Evolutionary conservation across 2,329 filamentous ascomycete genomes (phyloP).

Genomic region (Clonostachys solani): DNA sequence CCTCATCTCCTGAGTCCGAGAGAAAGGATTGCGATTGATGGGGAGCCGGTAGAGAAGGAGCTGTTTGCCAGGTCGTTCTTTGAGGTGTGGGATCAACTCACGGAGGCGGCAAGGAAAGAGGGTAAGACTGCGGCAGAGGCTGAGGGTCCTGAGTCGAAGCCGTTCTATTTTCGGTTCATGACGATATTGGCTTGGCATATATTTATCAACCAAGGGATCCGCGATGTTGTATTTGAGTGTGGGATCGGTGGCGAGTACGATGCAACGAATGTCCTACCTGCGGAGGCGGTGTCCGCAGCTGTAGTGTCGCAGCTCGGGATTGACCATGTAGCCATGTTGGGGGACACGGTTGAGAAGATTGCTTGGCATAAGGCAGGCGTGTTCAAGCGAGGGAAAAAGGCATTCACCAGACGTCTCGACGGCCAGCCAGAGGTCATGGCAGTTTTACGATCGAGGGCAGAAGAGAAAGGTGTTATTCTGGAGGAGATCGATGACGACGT

Average conservation of each 20-base stretch:
- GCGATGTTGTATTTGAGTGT: constrained; percentile 81
- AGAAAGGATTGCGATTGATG: constrained; percentile 80
- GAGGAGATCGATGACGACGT: constrained; percentile 33
- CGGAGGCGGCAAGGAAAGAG: constrained; percentile 25
- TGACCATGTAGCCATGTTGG: constrained; percentile 79
- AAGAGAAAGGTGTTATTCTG: constrained; percentile 45
- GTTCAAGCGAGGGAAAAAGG: constrained; percentile 58
- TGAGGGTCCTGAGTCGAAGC: constrained; percentile 62
- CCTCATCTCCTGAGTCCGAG: constrained; percentile 80
- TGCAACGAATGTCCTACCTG: constrained; percentile 76
- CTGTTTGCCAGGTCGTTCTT: constrained; percentile 77
- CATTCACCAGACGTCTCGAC: constrained; percentile 23
- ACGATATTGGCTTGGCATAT: constrained; percentile 85
- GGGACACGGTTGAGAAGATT: constrained; percentile 74
- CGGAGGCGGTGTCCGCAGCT: constrained; percentile 59
- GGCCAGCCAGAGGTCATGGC: constrained; percentile 29
- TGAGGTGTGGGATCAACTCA: constrained; percentile 70
- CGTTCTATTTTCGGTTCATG: constrained; percentile 88
- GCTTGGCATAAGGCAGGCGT: constrained; percentile 91
- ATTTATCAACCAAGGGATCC: constrained; percentile 72
- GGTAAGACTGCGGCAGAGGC: constrained; percentile 32
- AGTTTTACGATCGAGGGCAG: constrained; percentile 56
- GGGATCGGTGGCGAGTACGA: constrained; percentile 94
- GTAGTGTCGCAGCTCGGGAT: constrained; percentile 80
- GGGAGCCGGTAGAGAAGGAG: constrained; percentile 61